A percentile compares a stretch with the other conserved stretches of the same genome.
Conservation (phyloP, 176 grass and related monocot genomes). For the Zoysia japonica region DNA sequence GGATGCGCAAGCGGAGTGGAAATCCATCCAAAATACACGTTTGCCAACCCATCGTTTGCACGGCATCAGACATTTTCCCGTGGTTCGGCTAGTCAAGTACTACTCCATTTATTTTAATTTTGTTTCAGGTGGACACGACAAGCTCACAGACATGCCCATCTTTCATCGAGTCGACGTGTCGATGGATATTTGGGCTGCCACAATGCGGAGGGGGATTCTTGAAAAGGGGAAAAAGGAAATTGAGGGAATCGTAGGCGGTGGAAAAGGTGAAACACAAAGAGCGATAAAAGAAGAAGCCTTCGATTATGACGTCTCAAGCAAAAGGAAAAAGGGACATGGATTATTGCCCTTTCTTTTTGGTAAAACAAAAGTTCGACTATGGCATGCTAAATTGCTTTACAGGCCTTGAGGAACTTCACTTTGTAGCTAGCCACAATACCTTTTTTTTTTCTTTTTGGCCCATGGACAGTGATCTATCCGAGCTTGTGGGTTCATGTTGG, state of each 20-base stretch:
- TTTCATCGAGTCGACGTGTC: too few species aligned
- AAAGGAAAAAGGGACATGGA: not conserved
- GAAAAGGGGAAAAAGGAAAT: too few species aligned
- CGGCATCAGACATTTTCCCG: not conserved
- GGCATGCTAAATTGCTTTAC: not conserved
- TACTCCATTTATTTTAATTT: too few species aligned
- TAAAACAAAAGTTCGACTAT: not conserved
- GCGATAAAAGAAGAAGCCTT: too few species aligned
- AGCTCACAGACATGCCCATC: too few species aligned
- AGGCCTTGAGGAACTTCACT: not conserved
- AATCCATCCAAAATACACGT: not conserved
- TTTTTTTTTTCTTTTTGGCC: not conserved
- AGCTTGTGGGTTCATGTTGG: not conserved
- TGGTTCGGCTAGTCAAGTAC: too few species aligned
- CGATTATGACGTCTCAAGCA: not conserved
- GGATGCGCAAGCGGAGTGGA: too few species aligned
- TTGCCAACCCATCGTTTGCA: conserved; percentile 23
- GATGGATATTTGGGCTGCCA: too few species aligned
- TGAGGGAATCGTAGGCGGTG: too few species aligned
- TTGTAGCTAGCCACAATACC: not conserved
- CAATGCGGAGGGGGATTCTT: too few species aligned
- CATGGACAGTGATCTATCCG: not conserved
- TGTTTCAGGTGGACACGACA: not conserved
- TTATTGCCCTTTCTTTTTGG: not conserved
- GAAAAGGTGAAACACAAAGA: too few species aligned